Percentiles rank a stretch among this genome's conserved stretches.
Conservation (phyloP, 768 basidiomycete genomes). For the Serendipita sp. region DNA sequence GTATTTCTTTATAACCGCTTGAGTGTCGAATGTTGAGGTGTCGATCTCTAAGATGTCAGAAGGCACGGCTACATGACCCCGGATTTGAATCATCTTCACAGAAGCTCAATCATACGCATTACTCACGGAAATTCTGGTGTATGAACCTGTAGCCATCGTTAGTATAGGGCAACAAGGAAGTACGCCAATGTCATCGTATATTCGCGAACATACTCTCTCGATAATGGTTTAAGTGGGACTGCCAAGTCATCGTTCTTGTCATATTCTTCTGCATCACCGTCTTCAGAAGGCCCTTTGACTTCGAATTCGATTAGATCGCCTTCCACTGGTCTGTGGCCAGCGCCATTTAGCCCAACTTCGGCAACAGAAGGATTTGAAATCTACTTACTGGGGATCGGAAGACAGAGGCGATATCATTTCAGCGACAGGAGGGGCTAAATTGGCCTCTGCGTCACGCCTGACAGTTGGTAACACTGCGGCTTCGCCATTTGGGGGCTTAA, state of each 20-base stretch:
- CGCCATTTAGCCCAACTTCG: not conserved
- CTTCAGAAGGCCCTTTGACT: not conserved
- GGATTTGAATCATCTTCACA: not conserved
- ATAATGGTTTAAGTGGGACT: not conserved
- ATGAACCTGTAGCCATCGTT: not conserved
- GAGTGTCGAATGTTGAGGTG: not conserved
- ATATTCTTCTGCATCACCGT: not conserved
- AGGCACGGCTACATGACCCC: not conserved
- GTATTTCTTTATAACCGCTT: not conserved
- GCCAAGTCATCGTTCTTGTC: not conserved
- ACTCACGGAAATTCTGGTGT: conserved; percentile 2
- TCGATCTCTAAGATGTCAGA: not conserved
- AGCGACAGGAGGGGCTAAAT: too few species aligned
- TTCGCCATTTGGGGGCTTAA: too few species aligned
- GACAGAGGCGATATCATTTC: not conserved
- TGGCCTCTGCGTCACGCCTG: too few species aligned
- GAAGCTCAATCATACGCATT: not conserved
- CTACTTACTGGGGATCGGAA: not conserved
- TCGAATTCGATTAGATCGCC: not conserved
- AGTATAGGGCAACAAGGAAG: too few species aligned
- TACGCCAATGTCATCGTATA: too few species aligned
- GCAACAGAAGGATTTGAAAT: not conserved
- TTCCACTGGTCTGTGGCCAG: not conserved
- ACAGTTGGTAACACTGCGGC: too few species aligned
- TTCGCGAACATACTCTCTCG: not conserved